These are phyloP conservation scores for Backusella liffmaniae DNA, from an alignment of 192 early-diverging fungal genomes.

Conservation along the genomic window DNA sequence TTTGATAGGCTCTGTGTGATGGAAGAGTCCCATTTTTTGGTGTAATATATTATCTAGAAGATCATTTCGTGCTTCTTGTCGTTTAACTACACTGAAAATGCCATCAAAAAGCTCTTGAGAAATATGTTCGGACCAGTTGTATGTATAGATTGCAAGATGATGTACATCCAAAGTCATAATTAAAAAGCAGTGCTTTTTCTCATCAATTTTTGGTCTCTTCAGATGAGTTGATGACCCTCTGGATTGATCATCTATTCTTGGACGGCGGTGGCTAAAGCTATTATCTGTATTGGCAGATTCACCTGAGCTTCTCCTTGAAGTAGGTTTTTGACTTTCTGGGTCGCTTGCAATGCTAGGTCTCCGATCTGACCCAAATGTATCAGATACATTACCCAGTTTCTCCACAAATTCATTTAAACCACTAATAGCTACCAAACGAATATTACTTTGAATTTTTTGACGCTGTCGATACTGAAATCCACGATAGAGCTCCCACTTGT, in stretches of 20 bases:
- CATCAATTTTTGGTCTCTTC: conserved; percentile 13
- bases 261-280: neutral
- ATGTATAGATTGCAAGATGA: conserved; percentile 45
- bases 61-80: conserved; percentile 47
- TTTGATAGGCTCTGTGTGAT: conserved; percentile 38
- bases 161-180: conserved; percentile 49
- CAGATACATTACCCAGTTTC: conserved; percentile 32
- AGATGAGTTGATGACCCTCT: conserved; percentile 2
- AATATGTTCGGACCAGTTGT: conserved; percentile 48
- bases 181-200: conserved; percentile 43
- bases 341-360: conserved; percentile 45
- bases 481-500: conserved; percentile 22
- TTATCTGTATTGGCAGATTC: conserved; percentile 9
- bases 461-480: neutral
- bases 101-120: conserved; percentile 44
- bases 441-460: conserved; percentile 24
- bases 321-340: conserved; percentile 7
- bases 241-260: conserved; percentile 15
- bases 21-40: conserved; percentile 63
- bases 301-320: conserved; percentile 16
- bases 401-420: conserved; percentile 48
- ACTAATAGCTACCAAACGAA: conserved; percentile 45
- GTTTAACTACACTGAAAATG: conserved; percentile 42
- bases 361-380: conserved; percentile 24
- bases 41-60: conserved; percentile 51